phyloP scores from a whole-genome alignment of 352 stramenopile genomes.

The Pythium grandisporangium region DNA sequence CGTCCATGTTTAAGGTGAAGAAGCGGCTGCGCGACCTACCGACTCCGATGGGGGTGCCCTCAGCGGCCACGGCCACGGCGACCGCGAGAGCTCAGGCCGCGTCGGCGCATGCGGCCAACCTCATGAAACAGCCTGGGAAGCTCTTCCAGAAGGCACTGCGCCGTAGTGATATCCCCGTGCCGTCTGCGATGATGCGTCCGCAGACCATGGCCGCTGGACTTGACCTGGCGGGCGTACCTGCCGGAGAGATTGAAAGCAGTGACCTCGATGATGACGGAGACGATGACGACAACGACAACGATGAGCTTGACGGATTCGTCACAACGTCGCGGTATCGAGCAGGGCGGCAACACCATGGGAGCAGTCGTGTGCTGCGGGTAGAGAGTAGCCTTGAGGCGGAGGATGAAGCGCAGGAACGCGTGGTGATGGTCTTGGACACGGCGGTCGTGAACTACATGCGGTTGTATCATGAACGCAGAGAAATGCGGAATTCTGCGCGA shows the following conservation, averaged over 20 bases:
- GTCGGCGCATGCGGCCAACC: slow-evolving; percentile 37
- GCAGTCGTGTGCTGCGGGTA: no score
- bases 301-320: slow-evolving; percentile 3
- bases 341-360: no score
- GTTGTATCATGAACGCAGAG: slow-evolving; percentile 42
- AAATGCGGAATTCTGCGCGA: slow-evolving; percentile 57
- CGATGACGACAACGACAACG: not conserved
- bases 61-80: slow-evolving; percentile 1
- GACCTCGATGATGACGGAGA: not conserved
- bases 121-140: slow-evolving; percentile 63
- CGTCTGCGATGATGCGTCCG: not conserved
- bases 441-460: slow-evolving; percentile 42
- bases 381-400: no score
- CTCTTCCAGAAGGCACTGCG: slow-evolving; percentile 47
- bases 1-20: slow-evolving; percentile 65
- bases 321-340: no score
- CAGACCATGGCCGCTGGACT: no score
- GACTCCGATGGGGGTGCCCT: slow-evolving; percentile 27
- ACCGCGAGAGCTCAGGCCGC: no score
- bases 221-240: no score
- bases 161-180: no score
- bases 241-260: no score
- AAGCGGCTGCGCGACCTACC: slow-evolving; percentile 55
- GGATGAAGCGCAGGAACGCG: slow-evolving; percentile 28
- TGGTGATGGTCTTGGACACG: slow-evolving; percentile 50